Conservation (phyloP, 2,329 filamentous ascomycete species). For the Diaporthe sp. region DNA sequence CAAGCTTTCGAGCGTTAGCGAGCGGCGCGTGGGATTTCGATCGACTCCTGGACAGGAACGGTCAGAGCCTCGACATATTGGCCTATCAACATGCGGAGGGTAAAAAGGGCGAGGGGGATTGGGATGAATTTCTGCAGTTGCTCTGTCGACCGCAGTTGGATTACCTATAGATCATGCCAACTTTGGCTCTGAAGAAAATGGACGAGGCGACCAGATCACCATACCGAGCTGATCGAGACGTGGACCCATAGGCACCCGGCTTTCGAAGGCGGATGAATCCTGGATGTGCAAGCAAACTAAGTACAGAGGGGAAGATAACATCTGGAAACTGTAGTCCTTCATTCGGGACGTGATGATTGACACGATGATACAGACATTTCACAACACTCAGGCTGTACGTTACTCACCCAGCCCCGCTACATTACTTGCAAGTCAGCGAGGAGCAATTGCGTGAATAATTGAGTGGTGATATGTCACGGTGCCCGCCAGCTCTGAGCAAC, state of each 20-base stretch:
- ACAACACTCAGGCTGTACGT: neutral
- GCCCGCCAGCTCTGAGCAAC: neutral
- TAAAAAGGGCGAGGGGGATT: neutral
- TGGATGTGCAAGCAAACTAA: neutral
- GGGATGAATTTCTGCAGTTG: neutral
- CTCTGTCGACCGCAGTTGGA: too few species aligned
- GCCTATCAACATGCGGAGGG: neutral
- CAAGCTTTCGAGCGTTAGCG: too few species aligned
- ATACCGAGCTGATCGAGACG: neutral
- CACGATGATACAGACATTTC: neutral
- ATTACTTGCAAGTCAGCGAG: neutral
- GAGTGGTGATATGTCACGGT: neutral
- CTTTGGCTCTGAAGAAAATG: neutral
- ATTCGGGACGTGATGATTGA: neutral
- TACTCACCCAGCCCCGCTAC: neutral
- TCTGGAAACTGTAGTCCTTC: neutral
- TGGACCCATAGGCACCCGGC: neutral
- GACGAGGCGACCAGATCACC: neutral
- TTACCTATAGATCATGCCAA: too few species aligned
- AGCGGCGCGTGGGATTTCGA: too few species aligned
- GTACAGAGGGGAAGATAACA: neutral
- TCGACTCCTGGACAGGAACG: neutral
- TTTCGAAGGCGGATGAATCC: neutral
- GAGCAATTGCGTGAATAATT: neutral
- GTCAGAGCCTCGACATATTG: neutral